phyloP scores from a whole-genome alignment of 805 yeast species.

The Yamadazyma sp. region DNA sequence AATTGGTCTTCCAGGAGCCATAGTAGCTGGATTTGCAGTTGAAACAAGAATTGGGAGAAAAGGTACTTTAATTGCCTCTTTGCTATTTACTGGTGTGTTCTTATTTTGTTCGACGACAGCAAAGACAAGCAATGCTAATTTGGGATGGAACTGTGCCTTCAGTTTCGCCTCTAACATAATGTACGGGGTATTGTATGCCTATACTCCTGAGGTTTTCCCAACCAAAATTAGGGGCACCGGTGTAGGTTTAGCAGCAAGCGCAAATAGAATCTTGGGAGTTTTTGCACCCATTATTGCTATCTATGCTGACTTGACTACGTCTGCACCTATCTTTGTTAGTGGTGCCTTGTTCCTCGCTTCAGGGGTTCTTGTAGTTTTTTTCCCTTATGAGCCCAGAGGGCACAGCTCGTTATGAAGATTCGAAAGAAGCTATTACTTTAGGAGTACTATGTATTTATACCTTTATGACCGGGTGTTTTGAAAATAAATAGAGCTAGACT shows the following conservation, averaged over 20 bases:
- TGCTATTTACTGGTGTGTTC: conserved; percentile 54
- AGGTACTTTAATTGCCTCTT: conserved; percentile 55
- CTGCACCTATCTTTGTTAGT: conserved; percentile 62
- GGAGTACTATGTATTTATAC: background rate
- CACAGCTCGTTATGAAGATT: conserved; percentile 16
- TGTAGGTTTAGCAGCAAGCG: conserved; percentile 57
- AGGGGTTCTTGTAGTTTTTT: conserved; percentile 32
- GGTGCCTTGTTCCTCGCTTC: conserved; percentile 53
- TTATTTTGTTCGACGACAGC: conserved; percentile 65
- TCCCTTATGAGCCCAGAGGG: conserved; percentile 30
- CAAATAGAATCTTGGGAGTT: conserved; percentile 52
- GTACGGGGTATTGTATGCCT: conserved; percentile 63
- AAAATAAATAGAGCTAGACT: background rate
- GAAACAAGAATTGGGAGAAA: conserved; percentile 50
- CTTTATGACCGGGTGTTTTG: background rate
- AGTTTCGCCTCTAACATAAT: conserved; percentile 50
- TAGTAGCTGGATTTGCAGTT: conserved; percentile 32
- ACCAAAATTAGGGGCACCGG: conserved; percentile 53
- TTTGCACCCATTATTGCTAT: conserved; percentile 59
- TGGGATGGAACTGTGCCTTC: conserved; percentile 50
- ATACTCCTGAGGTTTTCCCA: conserved; percentile 65
- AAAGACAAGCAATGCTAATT: conserved; percentile 45
- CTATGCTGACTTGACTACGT: conserved; percentile 52
- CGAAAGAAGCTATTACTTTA: too few species aligned
- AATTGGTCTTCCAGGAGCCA: conserved; percentile 34